A percentile compares a stretch with the other conserved stretches of the same genome.
Evolutionary conservation across 768 basidiomycete genomes (phyloP).

Genomic region (Amanita exitialis): DNA sequence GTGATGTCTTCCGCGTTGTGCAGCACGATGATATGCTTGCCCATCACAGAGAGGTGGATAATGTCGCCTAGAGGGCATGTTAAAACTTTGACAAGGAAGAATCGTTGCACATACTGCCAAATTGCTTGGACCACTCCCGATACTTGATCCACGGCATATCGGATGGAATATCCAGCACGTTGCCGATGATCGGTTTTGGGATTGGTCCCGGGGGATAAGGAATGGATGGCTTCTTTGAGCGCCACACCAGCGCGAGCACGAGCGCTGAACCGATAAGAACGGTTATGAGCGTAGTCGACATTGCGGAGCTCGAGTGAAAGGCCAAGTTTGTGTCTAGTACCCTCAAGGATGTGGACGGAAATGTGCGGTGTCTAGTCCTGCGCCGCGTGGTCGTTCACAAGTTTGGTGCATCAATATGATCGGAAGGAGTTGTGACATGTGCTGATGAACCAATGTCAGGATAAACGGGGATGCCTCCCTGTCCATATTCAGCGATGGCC

Average conservation of each 20-base stretch:
- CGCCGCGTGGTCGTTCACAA: too few species aligned
- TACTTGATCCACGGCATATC: neutral
- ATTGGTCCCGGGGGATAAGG: neutral
- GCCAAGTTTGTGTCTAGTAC: too few species aligned
- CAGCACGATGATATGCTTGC: slow-evolving; percentile 1
- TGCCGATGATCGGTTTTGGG: neutral
- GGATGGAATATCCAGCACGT: neutral
- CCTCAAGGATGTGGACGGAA: too few species aligned
- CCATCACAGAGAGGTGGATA: slow-evolving; percentile 2
- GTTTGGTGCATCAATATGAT: too few species aligned
- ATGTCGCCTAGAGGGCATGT: neutral
- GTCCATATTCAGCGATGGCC: too few species aligned
- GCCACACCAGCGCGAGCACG: neutral
- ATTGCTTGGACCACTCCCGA: neutral
- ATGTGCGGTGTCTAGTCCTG: too few species aligned
- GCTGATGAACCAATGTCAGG: too few species aligned
- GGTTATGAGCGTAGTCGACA: neutral
- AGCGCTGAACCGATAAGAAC: neutral
- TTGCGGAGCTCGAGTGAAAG: too few species aligned
- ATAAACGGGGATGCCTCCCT: too few species aligned
- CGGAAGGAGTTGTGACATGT: too few species aligned
- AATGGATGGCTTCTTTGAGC: neutral
- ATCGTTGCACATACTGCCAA: neutral
- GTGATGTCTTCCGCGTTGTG: slow-evolving; percentile 3
- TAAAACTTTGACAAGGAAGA: neutral